Evolutionary conservation across 2,329 filamentous ascomycete species (phyloP), one percentile per base, ranked within the genome.

Genomic region (Chalara sp.): DNA sequence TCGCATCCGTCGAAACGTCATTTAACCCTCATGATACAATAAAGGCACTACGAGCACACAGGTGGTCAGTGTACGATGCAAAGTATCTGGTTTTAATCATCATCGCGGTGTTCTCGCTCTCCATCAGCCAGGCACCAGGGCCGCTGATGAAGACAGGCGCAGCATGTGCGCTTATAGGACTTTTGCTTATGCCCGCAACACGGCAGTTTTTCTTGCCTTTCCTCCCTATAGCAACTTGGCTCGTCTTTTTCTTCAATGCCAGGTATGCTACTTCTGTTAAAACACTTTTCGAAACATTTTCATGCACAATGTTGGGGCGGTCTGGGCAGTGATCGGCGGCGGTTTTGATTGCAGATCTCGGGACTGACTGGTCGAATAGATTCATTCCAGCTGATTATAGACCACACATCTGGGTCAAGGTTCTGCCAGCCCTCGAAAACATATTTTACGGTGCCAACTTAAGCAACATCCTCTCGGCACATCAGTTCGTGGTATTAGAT

Each of bases 391-490:
- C 83, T 59, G 87, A 92, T 65, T 93, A 90, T 73, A 84, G 92
- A 59, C 91, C 91, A 53, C 86, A 89, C 56, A 96, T 96, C 63
- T 96, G 90, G 88, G 92, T 96, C 58, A 89, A 91, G 63, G 89
- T 97, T 31, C 79, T 97, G 35, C 92, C 92, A 5, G 89, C 92
- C 13, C 80, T 97, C 57, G 92, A 97, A 72, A 96, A 97, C 69
- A 93, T 97, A 56, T 78, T 97, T 33, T 97, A 96, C 66, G 92
- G 92, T 61, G 90, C 91, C 56, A 96, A 96, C 70, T 78, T 96
- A 52, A 95, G 89, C 72, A 96, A 96, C 69, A 95, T 96, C 63
- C 80, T 97, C 49, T 95, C 91, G 11, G 89, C 89, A 44, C 89
- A 96, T 72, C 88, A 92, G 63, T 84, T 87, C 68, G 80, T 86